Conservation (phyloP, 441 rosid species). For the Kokia cookei region DNA sequence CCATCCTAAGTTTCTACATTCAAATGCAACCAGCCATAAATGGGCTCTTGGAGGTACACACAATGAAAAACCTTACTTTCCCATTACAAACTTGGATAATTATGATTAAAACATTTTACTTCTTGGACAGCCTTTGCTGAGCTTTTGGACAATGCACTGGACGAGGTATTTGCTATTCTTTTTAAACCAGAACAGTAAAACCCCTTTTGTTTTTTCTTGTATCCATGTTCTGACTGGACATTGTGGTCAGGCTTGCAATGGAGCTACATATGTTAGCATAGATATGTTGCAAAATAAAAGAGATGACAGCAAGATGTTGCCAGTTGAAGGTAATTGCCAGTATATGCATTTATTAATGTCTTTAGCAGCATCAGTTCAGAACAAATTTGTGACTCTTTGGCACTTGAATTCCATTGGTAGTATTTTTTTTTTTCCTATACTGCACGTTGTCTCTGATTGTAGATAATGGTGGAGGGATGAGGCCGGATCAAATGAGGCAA, state of each 20-base stretch:
- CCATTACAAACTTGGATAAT: neutral
- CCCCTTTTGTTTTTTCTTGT: neutral
- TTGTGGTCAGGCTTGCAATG: slow-evolving; percentile 43
- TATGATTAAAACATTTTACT: neutral
- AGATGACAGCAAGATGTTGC: slow-evolving; percentile 66
- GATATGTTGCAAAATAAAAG: slow-evolving; percentile 60
- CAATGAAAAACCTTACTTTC: neutral
- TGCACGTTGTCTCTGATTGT: slow-evolving; percentile 10
- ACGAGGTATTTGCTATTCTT: too few species aligned
- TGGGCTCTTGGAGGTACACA: slow-evolving; percentile 94
- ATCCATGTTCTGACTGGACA: slow-evolving; percentile 3
- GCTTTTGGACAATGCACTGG: too few species aligned
- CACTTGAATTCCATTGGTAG: neutral
- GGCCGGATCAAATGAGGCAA: slow-evolving; percentile 76
- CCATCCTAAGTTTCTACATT: slow-evolving; percentile 90
- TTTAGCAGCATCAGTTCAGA: neutral
- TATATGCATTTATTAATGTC: neutral
- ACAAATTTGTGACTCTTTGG: neutral
- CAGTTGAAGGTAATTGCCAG: slow-evolving; percentile 57
- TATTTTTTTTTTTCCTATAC: neutral
- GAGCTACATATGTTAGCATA: slow-evolving; percentile 71
- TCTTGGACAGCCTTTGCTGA: too few species aligned
- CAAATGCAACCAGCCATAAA: slow-evolving; percentile 94
- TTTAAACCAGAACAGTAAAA: too few species aligned
- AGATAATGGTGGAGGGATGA: slow-evolving; percentile 97